These are phyloP conservation scores for Marasmius sp. DNA, from an alignment of 1,284 basidiomycete genomes.

Conservation along the genomic window DNA sequence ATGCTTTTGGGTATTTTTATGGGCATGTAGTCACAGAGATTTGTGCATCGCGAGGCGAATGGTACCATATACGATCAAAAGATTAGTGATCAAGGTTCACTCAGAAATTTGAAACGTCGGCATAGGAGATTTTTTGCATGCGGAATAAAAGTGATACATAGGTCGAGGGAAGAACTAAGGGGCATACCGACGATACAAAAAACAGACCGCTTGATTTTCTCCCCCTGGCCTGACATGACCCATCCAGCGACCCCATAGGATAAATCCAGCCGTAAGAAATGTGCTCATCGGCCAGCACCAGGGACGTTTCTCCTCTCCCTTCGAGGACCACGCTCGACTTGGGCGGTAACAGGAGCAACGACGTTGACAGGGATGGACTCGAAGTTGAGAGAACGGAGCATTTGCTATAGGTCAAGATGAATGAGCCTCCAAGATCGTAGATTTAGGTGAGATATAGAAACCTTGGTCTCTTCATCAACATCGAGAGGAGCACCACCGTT, in stretches of 20 bases:
- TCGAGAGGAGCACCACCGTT: conserved; percentile 74
- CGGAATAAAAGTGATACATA: conserved; percentile 1
- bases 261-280: background rate
- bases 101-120: background rate
- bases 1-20: too few species aligned
- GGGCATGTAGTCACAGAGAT: too few species aligned
- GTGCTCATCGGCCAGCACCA: conserved; percentile 57
- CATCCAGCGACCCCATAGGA: background rate
- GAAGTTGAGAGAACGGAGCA: conserved; percentile 89
- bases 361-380: conserved; percentile 81
- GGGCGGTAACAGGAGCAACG: conserved; percentile 64
- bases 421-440: background rate
- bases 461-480: conserved; percentile 91
- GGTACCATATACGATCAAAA: background rate
- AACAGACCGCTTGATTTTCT: background rate
- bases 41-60: too few species aligned
- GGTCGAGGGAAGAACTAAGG: background rate
- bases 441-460: conserved; percentile 32
- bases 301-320: conserved; percentile 82
- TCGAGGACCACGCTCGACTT: conserved; percentile 71
- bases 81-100: background rate
- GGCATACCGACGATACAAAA: conserved; percentile 3
- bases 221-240: background rate
- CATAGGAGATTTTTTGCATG: background rate
- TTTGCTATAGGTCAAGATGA: conserved; percentile 52